phyloP scores from a whole-genome alignment of 768 basidiomycete species.

The Sarcodon aspratus region DNA sequence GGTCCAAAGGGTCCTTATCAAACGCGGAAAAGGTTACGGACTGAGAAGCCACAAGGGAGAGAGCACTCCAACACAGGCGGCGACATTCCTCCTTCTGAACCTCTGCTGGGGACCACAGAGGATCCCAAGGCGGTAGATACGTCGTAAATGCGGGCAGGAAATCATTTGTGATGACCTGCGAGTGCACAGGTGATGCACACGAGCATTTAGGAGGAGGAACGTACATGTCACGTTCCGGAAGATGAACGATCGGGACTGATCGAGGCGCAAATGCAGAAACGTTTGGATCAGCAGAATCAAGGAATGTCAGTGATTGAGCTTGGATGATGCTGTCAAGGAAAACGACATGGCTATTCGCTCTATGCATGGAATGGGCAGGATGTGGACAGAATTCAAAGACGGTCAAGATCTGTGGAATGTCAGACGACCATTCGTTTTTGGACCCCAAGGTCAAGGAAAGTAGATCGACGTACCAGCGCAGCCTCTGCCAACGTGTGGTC shows the following conservation, averaged over 20 bases:
- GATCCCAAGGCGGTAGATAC: conserved; percentile 46
- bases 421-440: not conserved
- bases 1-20: conserved; percentile 41
- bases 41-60: conserved; percentile 57
- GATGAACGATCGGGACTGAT: conserved; percentile 10
- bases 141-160: conserved; percentile 33
- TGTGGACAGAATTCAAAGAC: conserved; percentile 71
- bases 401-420: conserved; percentile 47
- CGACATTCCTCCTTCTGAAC: conserved; percentile 59
- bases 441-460: not conserved
- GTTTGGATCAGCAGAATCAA: conserved; percentile 42
- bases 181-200: conserved; percentile 21
- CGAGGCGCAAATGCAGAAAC: conserved; percentile 7
- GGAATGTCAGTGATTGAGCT: conserved; percentile 37
- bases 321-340: conserved; percentile 57
- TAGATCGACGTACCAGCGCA: conserved; percentile 37
- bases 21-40: conserved; percentile 60
- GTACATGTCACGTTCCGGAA: conserved; percentile 7
- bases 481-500: conserved; percentile 64
- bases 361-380: conserved; percentile 46
- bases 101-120: conserved; percentile 41
- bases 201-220: conserved; percentile 25
- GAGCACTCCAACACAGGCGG: conserved; percentile 67
- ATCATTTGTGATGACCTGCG: conserved; percentile 17
- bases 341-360: conserved; percentile 39